A percentile compares a stretch with the other conserved stretches of the same genome.
Conservation (phyloP, 2,329 filamentous ascomycete species). For the Dactylellina parvicollis region DNA sequence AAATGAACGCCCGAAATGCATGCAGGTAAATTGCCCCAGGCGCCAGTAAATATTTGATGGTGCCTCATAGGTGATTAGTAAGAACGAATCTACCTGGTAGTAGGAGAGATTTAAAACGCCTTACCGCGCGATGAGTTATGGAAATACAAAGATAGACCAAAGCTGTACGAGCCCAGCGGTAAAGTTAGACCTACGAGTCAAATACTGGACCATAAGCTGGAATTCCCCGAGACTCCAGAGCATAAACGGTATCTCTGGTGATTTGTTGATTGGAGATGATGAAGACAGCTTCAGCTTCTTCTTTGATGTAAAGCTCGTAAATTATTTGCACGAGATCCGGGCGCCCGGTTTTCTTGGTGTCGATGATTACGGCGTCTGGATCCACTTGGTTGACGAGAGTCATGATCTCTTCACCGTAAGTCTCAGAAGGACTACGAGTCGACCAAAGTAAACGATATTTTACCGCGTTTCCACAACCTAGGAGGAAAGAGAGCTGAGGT, state of each 20-base stretch:
- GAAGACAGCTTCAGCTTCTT: conserved; percentile 61
- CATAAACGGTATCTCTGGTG: conserved; percentile 61
- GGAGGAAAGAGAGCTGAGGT: conserved; percentile 60
- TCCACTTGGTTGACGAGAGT: conserved; percentile 60
- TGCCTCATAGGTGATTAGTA: background rate
- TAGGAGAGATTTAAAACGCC: too few species aligned
- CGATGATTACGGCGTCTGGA: conserved; percentile 59
- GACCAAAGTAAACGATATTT: conserved; percentile 60
- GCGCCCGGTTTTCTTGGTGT: conserved; percentile 60
- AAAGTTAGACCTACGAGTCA: conserved; percentile 56
- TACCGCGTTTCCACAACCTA: conserved; percentile 55
- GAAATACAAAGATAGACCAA: background rate
- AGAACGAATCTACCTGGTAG: background rate
- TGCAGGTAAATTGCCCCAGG: background rate
- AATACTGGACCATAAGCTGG: conserved; percentile 61
- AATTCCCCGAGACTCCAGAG: conserved; percentile 61
- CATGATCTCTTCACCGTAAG: conserved; percentile 60
- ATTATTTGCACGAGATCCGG: conserved; percentile 60
- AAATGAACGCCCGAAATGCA: background rate
- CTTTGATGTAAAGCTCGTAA: conserved; percentile 59
- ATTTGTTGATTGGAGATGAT: conserved; percentile 61
- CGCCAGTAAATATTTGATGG: background rate
- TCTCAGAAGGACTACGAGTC: conserved; percentile 59
- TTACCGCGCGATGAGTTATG: too few species aligned
- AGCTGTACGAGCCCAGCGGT: background rate